Evolutionary conservation across 1,284 basidiomycete species (phyloP).

Genomic region (Stygiomarasmius scandens): DNA sequence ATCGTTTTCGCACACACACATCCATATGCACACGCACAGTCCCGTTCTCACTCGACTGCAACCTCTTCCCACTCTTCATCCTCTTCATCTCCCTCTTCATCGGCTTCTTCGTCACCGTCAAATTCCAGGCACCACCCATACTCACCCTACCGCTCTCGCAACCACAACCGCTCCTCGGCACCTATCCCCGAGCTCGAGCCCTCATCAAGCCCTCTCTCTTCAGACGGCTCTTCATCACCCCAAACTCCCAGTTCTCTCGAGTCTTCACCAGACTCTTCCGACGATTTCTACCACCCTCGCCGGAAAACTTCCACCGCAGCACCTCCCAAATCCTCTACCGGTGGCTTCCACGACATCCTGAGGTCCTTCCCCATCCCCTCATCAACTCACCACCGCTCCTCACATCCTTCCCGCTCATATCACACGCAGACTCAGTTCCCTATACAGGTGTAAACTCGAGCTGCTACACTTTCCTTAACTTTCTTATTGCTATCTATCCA

Average conservation of each 20-base stretch:
- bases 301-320: constrained; percentile 1
- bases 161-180: background rate
- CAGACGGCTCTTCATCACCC: no score
- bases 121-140: background rate
- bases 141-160: background rate
- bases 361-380: background rate
- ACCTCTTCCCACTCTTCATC: background rate
- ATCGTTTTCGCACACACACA: background rate
- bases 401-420: background rate
- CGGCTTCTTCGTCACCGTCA: background rate
- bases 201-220: constrained; percentile 1
- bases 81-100: background rate
- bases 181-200: constrained; percentile 19
- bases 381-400: background rate
- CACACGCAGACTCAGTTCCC: background rate
- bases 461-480: background rate
- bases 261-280: constrained; percentile 24
- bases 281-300: constrained; percentile 17
- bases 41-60: background rate
- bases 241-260: constrained; percentile 16
- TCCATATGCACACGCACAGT: background rate
- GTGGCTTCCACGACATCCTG: background rate
- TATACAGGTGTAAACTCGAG: background rate
- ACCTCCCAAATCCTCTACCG: background rate
- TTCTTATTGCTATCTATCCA: no score